A percentile compares a stretch with the other conserved stretches of the same genome.
Conservation (phyloP, 129 eudicot genomes). For the carrot (Daucus carota) region DH1_v3.0 NC_030383.2:37329501-37330000, state of each 20-base stretch:
- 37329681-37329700: neutral
- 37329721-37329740: neutral
- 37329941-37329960: neutral
- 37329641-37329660: neutral
- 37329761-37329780: slow-evolving; percentile 1
- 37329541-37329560: neutral
- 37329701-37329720: slow-evolving; percentile 2
- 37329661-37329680: neutral
- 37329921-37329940: neutral
- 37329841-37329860: neutral
- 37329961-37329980: neutral
- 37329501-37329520: neutral
- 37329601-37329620: neutral
- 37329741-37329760: neutral
- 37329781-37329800: slow-evolving; percentile 3
- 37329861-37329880: neutral
- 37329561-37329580: neutral
- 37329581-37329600: neutral
- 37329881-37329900: neutral
- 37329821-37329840: slow-evolving; percentile 2
- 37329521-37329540: no score
- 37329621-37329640: neutral
- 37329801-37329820: slow-evolving; percentile 1
- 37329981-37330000: neutral
- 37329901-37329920: neutral